Base-by-base conservation (phyloP, 2,329 filamentous ascomycete species). In the Fusarium acutatum region DNA sequence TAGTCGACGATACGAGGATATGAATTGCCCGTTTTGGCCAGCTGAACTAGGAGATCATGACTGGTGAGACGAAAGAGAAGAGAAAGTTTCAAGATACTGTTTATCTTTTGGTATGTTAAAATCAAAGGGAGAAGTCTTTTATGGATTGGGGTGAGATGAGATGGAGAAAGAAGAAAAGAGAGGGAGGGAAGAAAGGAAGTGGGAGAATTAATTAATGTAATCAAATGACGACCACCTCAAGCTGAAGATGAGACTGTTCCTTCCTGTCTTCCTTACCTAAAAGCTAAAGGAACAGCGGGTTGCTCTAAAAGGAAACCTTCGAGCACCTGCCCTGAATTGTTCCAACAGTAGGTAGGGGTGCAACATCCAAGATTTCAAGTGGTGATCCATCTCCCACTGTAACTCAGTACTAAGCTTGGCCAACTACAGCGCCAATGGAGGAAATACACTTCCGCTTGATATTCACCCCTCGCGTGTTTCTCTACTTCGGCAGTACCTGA, bases 21-120 rank as follows among this genome's bases (percentile, higher is more conserved):
- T 46, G 35, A 40, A 41, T 67, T 67, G 54, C 24, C 62, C 28
- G 49, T 73, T 56, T 58, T 73, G 67, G 52, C 44, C 57, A 60
- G 58, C 34, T 50, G 41, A 53, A 41, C 43, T 67, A 67, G 34
- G 40, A 69, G 70, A 61, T 58, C 69, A 72, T 72, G 70, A 66
- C 70, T 73, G 57, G 70, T 38, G 56, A 57, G 59, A 38, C 10
- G n/a, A 24, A 37, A 38, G 34, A 40, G 40, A 38, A 11, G 32
- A 56, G 32, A 56, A 26, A 47, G 43, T 52, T 44, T 57, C 41
- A 46, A 64, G 69, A 69, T 22, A 64, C 44, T 54, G 26, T n/a
- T 17, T 64, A 38, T 49, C 43, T 43, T 53, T 68, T 64, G 63
- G 57, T 63, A 46, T 71, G 56, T 9, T 70, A 38, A 40, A 40